Conservation (phyloP, 2,329 filamentous ascomycete genomes). For the Fonsecaea nubica region DNA sequence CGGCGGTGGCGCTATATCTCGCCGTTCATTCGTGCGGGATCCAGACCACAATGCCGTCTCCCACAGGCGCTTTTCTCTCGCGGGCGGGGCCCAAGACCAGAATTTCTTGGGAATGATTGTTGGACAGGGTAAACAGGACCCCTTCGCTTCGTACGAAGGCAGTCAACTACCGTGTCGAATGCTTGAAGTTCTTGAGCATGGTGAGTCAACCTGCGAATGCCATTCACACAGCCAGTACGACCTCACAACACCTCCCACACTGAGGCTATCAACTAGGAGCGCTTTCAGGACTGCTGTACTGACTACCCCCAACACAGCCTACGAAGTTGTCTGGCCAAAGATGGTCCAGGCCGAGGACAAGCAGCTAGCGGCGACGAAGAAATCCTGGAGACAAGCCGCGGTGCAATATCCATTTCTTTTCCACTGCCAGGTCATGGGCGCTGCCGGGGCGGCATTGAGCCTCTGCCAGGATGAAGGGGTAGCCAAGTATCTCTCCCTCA, state of each 20-base stretch:
- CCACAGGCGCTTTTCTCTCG: neutral
- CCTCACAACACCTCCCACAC: no score
- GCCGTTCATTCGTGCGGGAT: neutral
- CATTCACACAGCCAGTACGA: neutral
- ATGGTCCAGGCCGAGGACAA: slow-evolving; percentile 1
- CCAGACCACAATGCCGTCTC: neutral
- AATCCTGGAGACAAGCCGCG: neutral
- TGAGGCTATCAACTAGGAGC: neutral
- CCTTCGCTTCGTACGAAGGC: slow-evolving; percentile 4
- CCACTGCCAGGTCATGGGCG: slow-evolving; percentile 11
- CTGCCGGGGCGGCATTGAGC: neutral
- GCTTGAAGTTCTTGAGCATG: neutral
- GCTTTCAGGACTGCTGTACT: neutral
- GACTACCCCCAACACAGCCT: neutral
- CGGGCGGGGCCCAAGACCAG: neutral
- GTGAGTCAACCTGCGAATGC: neutral
- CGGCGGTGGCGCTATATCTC: neutral
- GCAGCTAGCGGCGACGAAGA: neutral
- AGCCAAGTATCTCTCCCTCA: neutral
- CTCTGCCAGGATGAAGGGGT: neutral
- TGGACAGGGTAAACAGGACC: slow-evolving; percentile 1
- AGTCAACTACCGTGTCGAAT: neutral
- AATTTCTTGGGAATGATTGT: neutral
- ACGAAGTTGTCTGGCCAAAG: slow-evolving; percentile 14
- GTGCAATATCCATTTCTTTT: slow-evolving; percentile 5